Percentiles rank a stretch among this genome's conserved stretches.
phyloP scores from a whole-genome alignment of 2,329 filamentous ascomycete species.

The Beauveria sp. region DNA sequence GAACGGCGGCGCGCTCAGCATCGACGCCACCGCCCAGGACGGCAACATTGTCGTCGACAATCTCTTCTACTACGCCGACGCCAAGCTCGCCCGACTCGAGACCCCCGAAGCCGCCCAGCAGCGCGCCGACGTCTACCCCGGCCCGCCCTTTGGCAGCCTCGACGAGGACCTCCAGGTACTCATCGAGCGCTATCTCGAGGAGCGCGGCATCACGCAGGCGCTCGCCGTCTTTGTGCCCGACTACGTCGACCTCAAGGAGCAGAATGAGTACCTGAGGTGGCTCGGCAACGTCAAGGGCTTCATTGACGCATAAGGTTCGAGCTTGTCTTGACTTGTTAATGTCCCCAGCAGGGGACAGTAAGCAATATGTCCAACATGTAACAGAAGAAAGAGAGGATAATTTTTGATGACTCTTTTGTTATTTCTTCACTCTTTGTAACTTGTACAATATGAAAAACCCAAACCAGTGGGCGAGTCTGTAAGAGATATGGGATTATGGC shows the following conservation, averaged over 20 bases:
- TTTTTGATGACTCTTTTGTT: background rate
- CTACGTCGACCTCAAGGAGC: conserved; percentile 97
- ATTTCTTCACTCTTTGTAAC: conserved; percentile 1
- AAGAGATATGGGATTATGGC: background rate
- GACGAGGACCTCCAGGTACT: conserved; percentile 93
- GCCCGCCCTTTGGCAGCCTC: conserved; percentile 86
- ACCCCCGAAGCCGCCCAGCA: conserved; percentile 70
- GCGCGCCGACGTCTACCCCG: conserved; percentile 74
- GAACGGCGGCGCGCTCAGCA: conserved; percentile 63
- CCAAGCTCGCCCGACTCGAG: conserved; percentile 67
- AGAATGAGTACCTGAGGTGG: conserved; percentile 93
- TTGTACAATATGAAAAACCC: conserved; percentile 14
- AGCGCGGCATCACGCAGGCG: conserved; percentile 80
- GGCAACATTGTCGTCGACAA: conserved; percentile 83
- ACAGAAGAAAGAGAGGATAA: background rate
- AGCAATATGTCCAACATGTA: background rate
- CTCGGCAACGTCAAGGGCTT: conserved; percentile 81
- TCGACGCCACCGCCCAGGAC: conserved; percentile 81
- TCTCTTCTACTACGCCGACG: conserved; percentile 77
- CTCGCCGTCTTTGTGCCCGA: conserved; percentile 89
- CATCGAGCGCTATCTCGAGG: conserved; percentile 89
- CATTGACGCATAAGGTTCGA: conserved; percentile 55
- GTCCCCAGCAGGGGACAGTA: no score
- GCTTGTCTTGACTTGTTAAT: background rate
- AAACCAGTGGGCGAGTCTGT: conserved; percentile 2